Conservation (phyloP, 116 monocot genomes). For the Papilionanthe hybrid region DNA sequence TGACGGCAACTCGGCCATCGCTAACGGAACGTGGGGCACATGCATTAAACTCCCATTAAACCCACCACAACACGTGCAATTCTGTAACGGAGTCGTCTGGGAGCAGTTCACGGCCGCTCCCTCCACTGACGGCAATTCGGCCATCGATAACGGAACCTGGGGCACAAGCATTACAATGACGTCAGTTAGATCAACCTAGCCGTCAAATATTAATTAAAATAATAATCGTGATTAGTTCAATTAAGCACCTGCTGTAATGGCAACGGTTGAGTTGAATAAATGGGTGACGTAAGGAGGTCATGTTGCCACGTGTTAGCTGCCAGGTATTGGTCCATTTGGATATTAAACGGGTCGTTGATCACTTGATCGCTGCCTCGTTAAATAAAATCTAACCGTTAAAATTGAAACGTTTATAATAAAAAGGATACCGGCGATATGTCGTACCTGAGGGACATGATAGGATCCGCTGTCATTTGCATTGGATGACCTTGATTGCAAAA, state of each 20-base stretch:
- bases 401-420: not conserved
- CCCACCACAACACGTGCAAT: not conserved
- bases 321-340: constrained; percentile 23
- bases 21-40: constrained; percentile 16
- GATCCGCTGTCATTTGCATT: constrained; percentile 33
- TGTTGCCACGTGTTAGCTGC: constrained; percentile 49
- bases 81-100: too few species aligned
- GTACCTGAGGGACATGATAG: constrained; percentile 41
- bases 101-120: too few species aligned
- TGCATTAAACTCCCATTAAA: too few species aligned
- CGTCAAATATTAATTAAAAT: too few species aligned
- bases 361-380: constrained; percentile 26
- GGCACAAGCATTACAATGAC: too few species aligned
- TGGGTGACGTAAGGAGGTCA: constrained; percentile 45
- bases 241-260: too few species aligned
- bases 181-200: too few species aligned
- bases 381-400: not conserved
- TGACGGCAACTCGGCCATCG: not conserved
- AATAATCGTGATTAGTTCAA: too few species aligned
- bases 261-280: constrained; percentile 13
- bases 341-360: constrained; percentile 13
- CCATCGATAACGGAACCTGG: too few species aligned
- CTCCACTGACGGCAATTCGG: too few species aligned
- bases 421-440: not conserved
- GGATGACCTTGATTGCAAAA: constrained; percentile 20